Conservation (phyloP, 2,329 filamentous ascomycete genomes). For the Penicillium psychrosexuale region DNA sequence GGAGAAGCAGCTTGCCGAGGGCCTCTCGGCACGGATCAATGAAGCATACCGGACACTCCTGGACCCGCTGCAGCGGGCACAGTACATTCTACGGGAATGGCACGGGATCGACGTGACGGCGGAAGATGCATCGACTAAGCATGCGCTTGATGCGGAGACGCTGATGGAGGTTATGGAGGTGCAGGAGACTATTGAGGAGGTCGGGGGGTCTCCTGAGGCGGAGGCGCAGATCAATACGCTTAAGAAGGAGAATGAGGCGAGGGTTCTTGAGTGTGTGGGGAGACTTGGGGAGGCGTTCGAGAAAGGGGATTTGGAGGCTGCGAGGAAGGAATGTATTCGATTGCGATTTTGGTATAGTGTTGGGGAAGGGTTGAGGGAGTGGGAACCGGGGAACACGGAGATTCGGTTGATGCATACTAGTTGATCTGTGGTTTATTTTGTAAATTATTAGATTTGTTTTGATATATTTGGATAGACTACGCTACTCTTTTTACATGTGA, state of each 20-base stretch:
- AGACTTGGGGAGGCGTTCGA: conserved; percentile 64
- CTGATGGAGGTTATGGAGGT: conserved; percentile 85
- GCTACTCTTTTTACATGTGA: not conserved
- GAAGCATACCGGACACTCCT: conserved; percentile 83
- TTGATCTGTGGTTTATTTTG: conserved; percentile 32
- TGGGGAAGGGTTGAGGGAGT: conserved; percentile 71
- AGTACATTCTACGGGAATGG: conserved; percentile 69
- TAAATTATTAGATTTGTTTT: not conserved
- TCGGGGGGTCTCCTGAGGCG: conserved; percentile 44
- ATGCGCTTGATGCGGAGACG: conserved; percentile 66
- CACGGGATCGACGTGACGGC: conserved; percentile 70
- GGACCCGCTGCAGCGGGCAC: conserved; percentile 76
- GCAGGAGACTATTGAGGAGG: conserved; percentile 70
- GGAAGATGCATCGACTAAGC: conserved; percentile 69
- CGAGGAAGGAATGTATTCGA: conserved; percentile 69
- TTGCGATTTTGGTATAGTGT: conserved; percentile 92
- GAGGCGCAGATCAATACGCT: conserved; percentile 64
- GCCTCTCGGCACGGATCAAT: conserved; percentile 79
- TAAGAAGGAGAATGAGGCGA: conserved; percentile 62
- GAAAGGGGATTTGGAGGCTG: conserved; percentile 61
- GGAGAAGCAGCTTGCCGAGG: conserved; percentile 64
- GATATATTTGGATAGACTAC: not conserved
- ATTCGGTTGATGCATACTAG: conserved; percentile 52
- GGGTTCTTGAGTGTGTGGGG: conserved; percentile 63
- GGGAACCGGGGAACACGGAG: conserved; percentile 71